These are phyloP conservation scores for Tolypocladium paradoxum DNA, from an alignment of 2,329 filamentous ascomycete genomes.

Conservation along the genomic window DNA sequence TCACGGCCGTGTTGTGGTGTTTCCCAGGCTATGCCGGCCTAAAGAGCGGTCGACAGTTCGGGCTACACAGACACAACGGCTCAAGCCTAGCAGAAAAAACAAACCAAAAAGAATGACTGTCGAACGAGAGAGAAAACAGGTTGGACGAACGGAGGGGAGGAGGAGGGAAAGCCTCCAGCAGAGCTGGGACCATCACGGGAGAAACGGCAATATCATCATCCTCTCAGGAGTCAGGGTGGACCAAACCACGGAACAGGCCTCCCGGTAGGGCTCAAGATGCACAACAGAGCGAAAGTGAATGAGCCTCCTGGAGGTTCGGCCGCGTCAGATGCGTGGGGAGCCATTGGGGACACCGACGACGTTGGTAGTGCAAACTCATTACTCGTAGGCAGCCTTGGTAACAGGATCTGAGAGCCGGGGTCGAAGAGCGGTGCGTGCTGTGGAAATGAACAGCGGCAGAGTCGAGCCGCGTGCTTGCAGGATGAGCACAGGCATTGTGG, in stretches of 20 bases:
- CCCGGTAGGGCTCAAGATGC: neutral
- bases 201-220: neutral
- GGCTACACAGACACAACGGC: neutral
- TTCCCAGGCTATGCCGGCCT: constrained; percentile 9
- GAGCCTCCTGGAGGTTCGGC: neutral
- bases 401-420: neutral
- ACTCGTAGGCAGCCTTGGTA: neutral
- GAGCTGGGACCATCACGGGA: neutral
- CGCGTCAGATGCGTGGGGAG: neutral
- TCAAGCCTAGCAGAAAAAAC: neutral
- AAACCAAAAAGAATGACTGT: constrained; percentile 3
- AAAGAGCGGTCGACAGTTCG: constrained; percentile 14
- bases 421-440: neutral
- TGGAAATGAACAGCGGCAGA: constrained; percentile 7
- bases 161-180: neutral
- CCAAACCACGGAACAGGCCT: neutral
- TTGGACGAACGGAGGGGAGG: neutral
- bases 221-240: neutral
- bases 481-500: neutral
- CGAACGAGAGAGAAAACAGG: neutral
- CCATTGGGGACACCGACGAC: neutral
- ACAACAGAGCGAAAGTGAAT: neutral
- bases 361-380: neutral
- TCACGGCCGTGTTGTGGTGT: constrained; percentile 5
- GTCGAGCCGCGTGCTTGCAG: too few species aligned